Base-by-base conservation (phyloP, 2,329 filamentous ascomycete genomes). In the Microdochium trichocladiopsis region DNA sequence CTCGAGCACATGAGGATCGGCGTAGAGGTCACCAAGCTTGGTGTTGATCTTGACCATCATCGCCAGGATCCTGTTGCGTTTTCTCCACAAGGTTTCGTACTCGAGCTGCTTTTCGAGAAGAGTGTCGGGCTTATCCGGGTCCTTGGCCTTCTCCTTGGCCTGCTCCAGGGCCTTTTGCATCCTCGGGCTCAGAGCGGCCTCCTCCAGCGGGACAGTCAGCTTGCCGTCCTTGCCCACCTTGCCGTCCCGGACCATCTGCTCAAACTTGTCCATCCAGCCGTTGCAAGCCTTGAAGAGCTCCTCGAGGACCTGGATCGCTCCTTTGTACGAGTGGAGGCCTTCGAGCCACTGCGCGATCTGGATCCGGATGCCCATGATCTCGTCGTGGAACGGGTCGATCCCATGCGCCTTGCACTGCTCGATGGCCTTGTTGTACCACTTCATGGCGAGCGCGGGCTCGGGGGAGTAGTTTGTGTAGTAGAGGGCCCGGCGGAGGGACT, bases 341-440 rank as follows among this genome's bases (percentile, higher is more conserved):
- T 96, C 90, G 56, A 96, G 77, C 77, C 95, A 84, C 10, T 79
- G 78, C 1, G 90, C 84, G 9, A 95, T 77, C 65, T 92, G 84
- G 50, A 97, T 85, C 63, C 91, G 90, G 50, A 97, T 84, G 9
- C 94, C 94, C 59, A 96, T 78, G 31, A 96, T 86, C 66, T 96
- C 92, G 60, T 96, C 88, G 3, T 88, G 92, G 66, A 92, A 95
- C 0, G 89, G 90, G 64, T 97, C 90, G 73, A 99, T 82, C 0
- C 84, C 83, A 50, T 87, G 64, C 62, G 90, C 84, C 49, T 84
- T 74, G 53, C 90, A 90, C 50, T 87, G 78, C 56, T 84, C 76
- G 53, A 97, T 75, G 2, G 92, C 91, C 58, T 87, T 80, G 61
- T 85, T 85, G 67, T 96, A 97, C 67, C 90, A 90, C 59, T 90